phyloP scores from a whole-genome alignment of 73 alveolate species.

The Paramecium pentaurelia region DNA sequence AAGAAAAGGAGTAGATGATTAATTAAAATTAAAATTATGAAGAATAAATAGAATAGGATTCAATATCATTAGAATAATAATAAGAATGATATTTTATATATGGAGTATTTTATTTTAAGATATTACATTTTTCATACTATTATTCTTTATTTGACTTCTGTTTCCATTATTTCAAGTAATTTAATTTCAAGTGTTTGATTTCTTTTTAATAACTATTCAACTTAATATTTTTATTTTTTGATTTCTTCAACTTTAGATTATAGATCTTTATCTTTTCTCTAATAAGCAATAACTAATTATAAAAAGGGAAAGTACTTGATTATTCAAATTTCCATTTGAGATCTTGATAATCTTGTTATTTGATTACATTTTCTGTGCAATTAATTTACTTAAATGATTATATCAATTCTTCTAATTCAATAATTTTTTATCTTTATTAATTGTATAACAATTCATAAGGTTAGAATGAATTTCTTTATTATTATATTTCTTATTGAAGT shows the following conservation, averaged over 20 bases:
- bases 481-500: not conserved
- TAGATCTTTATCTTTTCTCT: not conserved
- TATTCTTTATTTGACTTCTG: not conserved
- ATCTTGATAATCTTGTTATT: not conserved
- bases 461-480: not conserved
- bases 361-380: not conserved
- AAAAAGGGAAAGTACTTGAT: not conserved
- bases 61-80: not conserved
- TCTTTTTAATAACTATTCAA: not conserved
- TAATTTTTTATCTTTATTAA: not conserved
- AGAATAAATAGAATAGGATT: not conserved
- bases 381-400: not conserved
- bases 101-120: not conserved
- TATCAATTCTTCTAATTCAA: not conserved
- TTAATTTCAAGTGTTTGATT: not conserved
- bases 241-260: not conserved
- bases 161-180: not conserved
- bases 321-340: not conserved
- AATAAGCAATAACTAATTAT: not conserved
- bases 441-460: not conserved
- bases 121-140: not conserved
- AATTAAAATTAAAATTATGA: not conserved
- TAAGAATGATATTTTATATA: not conserved
- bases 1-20: not conserved
- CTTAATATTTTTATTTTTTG: not conserved